A percentile compares a stretch with the other conserved stretches of the same genome.
phyloP scores from a whole-genome alignment of 768 basidiomycete species.

The Scleroderma bovista region DNA sequence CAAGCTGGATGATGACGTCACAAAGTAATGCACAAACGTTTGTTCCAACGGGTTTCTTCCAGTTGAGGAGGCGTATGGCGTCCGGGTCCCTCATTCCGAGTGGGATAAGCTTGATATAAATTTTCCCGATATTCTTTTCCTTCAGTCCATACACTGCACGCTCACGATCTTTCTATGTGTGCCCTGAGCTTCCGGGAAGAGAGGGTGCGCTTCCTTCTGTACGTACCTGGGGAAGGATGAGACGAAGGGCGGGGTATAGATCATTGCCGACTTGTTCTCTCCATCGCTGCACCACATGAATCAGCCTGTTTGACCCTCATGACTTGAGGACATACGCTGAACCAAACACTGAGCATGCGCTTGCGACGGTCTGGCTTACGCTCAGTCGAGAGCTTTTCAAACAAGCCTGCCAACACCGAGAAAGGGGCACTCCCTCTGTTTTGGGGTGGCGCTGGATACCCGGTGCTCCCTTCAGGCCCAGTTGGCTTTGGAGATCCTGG shows the following conservation, averaged over 20 bases:
- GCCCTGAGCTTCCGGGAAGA: neutral
- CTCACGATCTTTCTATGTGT: slow-evolving; percentile 81
- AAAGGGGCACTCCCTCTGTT: slow-evolving; percentile 70
- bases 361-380: slow-evolving; percentile 69
- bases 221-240: slow-evolving; percentile 83
- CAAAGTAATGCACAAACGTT: slow-evolving; percentile 40
- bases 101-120: slow-evolving; percentile 86
- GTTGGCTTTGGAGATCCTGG: slow-evolving; percentile 38
- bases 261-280: slow-evolving; percentile 80
- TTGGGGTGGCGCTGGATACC: slow-evolving; percentile 53
- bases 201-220: neutral
- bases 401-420: slow-evolving; percentile 60
- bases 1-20: neutral
- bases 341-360: slow-evolving; percentile 71
- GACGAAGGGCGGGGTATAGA: slow-evolving; percentile 82
- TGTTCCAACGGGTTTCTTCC: slow-evolving; percentile 79
- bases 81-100: slow-evolving; percentile 76
- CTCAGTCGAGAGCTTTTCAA: slow-evolving; percentile 69
- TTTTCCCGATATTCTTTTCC: slow-evolving; percentile 90
- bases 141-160: slow-evolving; percentile 91
- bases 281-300: slow-evolving; percentile 59
- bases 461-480: slow-evolving; percentile 22
- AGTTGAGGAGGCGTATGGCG: slow-evolving; percentile 76
- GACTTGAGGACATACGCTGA: slow-evolving; percentile 51
- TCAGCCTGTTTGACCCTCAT: slow-evolving; percentile 1